These are phyloP conservation scores for Xylariaceae sp. DNA, from an alignment of 2,329 filamentous ascomycete species.

Conservation along the genomic window DNA sequence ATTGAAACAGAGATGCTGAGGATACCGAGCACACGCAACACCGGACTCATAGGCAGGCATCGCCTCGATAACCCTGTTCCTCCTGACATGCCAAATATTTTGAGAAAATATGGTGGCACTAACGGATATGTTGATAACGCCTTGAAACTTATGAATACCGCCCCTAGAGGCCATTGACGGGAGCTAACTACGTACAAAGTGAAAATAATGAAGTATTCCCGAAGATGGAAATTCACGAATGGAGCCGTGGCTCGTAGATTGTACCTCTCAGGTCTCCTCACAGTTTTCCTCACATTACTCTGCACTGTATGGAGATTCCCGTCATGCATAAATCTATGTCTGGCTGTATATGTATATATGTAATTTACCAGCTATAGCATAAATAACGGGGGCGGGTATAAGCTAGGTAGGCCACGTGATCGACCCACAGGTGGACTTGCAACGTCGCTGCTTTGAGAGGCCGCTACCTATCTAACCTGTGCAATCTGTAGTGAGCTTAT, in stretches of 20 bases:
- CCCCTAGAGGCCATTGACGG: slow-evolving; percentile 37
- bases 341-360: neutral
- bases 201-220: too few species aligned
- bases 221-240: too few species aligned
- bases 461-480: slow-evolving; percentile 12
- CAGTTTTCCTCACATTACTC: too few species aligned
- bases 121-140: slow-evolving; percentile 56
- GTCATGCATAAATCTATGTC: too few species aligned
- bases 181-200: too few species aligned
- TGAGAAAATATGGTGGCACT: slow-evolving; percentile 50
- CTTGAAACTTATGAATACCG: slow-evolving; percentile 51
- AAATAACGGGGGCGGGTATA: neutral
- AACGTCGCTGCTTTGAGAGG: slow-evolving; percentile 29
- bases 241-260: too few species aligned
- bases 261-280: too few species aligned
- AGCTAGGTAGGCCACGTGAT: slow-evolving; percentile 22
- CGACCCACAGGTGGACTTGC: slow-evolving; percentile 19
- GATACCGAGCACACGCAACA: slow-evolving; percentile 89
- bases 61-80: slow-evolving; percentile 28
- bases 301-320: too few species aligned
- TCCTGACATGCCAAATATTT: slow-evolving; percentile 40
- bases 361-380: neutral
- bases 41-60: slow-evolving; percentile 66
- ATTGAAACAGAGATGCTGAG: slow-evolving; percentile 80
- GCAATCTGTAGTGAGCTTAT: neutral